phyloP scores from a whole-genome alignment of 495 filamentous ascomycete genomes.

The Aspergillus taichungensis region DNA sequence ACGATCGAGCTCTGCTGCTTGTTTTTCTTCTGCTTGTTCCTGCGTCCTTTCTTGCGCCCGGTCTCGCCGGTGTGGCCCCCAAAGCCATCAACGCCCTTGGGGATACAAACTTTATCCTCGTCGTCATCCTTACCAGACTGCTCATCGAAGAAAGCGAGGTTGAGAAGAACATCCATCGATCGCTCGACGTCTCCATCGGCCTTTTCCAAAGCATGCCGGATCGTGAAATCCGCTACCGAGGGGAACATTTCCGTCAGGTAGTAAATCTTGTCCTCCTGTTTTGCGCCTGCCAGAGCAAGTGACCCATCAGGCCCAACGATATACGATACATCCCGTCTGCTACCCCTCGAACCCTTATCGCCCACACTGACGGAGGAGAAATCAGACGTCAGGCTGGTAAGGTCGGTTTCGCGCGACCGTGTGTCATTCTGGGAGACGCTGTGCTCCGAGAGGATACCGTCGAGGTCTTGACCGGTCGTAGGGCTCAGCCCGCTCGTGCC shows the following conservation, averaged over 20 bases:
- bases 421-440: slow-evolving; percentile 19
- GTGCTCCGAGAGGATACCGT: slow-evolving; percentile 15
- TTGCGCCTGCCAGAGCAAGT: slow-evolving; percentile 37
- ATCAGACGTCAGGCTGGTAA: slow-evolving; percentile 30
- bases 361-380: slow-evolving; percentile 14
- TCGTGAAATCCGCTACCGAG: slow-evolving; percentile 49
- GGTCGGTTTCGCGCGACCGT: slow-evolving; percentile 35
- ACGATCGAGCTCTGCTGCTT: slow-evolving; percentile 11
- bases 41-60: slow-evolving; percentile 35
- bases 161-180: slow-evolving; percentile 76
- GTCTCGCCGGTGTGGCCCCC: slow-evolving; percentile 31
- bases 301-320: slow-evolving; percentile 25
- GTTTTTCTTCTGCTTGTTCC: slow-evolving; percentile 25
- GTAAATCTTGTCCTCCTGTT: slow-evolving; percentile 46
- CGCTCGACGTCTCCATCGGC: slow-evolving; percentile 51
- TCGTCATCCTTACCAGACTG: slow-evolving; percentile 24
- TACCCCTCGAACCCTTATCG: slow-evolving; percentile 8
- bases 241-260: slow-evolving; percentile 63
- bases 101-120: slow-evolving; percentile 33
- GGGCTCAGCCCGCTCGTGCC: slow-evolving; percentile 45
- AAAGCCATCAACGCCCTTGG: slow-evolving; percentile 78
- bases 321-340: slow-evolving; percentile 18
- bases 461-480: slow-evolving; percentile 14
- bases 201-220: slow-evolving; percentile 57
- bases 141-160: slow-evolving; percentile 61